Evolutionary conservation across 805 yeast genomes (phyloP), one percentile per base, ranked within the genome.

Genomic region (Ogataea allantospora): DNA sequence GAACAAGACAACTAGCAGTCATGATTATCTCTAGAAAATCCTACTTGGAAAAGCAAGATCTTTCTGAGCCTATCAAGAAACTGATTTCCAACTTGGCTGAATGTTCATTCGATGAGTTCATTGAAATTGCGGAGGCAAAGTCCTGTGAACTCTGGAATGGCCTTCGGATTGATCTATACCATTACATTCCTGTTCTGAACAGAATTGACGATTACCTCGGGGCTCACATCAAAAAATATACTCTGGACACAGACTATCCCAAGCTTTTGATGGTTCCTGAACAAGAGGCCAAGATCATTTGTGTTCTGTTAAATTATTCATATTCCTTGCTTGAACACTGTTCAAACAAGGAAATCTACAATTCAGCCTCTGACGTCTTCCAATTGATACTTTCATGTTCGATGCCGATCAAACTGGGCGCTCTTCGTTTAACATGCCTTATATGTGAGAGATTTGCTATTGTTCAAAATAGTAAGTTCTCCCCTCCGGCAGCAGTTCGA

Each of bases 121-220:
- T 57, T 1, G 15, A 22, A 1, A 25, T 47, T 7, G 47, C 53
- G 20, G 40, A 43, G 7, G 24, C 43, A 4, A 48, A 48, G 35
- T 43, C 51, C 24, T 40, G 41, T 1, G 54, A 56, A 26, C 48
- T 40, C 8, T 60, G 63, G 64, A 57, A 56, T 40, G 62, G 62
- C 10, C 37, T 57, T 5, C 48, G 53, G 27, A 68, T 72, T 6
- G 75, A 86, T 49, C 60, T 91, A 22, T 73, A 72, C 43, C 80
- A 80, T 42, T 89, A 95, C 93, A 75, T 85, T 19, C 73, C 82
- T 0, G 77, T 86, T 1, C 66, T 91, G 50, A 83, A 88, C 58
- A 68, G 81, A 50, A 77, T 89, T 53, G 96, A 89, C 55, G 71
- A 67, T 9, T 70, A 86, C 6, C 63, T 86, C 36, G 83, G 78